Percentiles rank a stretch among this genome's conserved stretches.
Evolutionary conservation across 306 rosid genomes (phyloP).

Genomic region (Albizia julibrissin): DNA sequence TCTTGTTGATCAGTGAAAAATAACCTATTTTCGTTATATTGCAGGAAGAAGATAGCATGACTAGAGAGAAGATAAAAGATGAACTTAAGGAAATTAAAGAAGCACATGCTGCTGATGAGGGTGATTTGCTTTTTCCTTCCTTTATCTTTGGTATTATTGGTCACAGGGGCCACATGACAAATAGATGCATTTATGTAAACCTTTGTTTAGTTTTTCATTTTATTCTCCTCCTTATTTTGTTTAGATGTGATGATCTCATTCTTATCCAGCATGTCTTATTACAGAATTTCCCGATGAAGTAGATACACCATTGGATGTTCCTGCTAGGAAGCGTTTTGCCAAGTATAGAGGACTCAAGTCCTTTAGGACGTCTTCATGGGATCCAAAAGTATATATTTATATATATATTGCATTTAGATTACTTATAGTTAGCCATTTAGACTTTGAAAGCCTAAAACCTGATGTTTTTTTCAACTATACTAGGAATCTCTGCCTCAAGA

Average conservation of each 20-base stretch:
- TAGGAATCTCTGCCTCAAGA: slow-evolving; percentile 94
- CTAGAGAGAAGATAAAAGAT: slow-evolving; percentile 73
- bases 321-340: slow-evolving; percentile 87
- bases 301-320: slow-evolving; percentile 83
- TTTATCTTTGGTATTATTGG: slow-evolving; percentile 1
- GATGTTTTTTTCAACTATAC: slow-evolving; percentile 26
- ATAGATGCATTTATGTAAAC: neutral
- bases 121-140: slow-evolving; percentile 40
- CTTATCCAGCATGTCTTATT: slow-evolving; percentile 17
- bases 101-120: slow-evolving; percentile 94
- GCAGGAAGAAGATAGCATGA: slow-evolving; percentile 83
- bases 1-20: neutral
- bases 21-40: slow-evolving; percentile 32
- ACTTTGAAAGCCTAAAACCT: slow-evolving; percentile 24
- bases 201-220: neutral
- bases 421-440: slow-evolving; percentile 3
- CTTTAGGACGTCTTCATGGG: slow-evolving; percentile 96
- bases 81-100: slow-evolving; percentile 84
- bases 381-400: slow-evolving; percentile 68
- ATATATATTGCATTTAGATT: slow-evolving; percentile 2
- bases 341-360: slow-evolving; percentile 97
- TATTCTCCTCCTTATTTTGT: neutral
- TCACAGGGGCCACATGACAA: neutral
- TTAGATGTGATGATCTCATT: slow-evolving; percentile 15
- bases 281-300: slow-evolving; percentile 97